phyloP scores from a whole-genome alignment of 108 stramenopile genomes.

The Craspedostauros australis region DNA sequence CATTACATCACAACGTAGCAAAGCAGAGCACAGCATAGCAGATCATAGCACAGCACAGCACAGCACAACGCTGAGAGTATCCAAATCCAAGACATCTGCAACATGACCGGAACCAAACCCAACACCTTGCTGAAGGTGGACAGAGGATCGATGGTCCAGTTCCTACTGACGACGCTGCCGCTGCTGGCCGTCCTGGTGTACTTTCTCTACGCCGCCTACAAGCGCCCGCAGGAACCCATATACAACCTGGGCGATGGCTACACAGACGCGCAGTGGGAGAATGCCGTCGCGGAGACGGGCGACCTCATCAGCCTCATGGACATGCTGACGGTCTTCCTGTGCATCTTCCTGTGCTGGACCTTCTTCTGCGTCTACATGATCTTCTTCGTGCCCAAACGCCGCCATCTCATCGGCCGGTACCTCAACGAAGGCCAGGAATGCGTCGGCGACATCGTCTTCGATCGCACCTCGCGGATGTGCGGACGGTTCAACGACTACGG shows the following conservation, averaged over 20 bases:
- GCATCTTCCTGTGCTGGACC: constrained; percentile 33
- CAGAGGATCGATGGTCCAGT: constrained; percentile 43
- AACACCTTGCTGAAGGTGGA: no score
- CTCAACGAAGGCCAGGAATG: constrained; percentile 32
- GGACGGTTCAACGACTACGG: constrained; percentile 37
- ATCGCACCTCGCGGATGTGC: constrained; percentile 5
- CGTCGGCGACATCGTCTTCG: constrained; percentile 29
- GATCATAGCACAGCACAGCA: no score
- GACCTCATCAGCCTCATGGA: constrained; percentile 41
- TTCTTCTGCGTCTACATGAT: constrained; percentile 38
- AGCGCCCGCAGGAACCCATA: constrained; percentile 24
- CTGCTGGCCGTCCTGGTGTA: constrained; percentile 51
- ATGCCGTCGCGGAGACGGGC: constrained; percentile 5
- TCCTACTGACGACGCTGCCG: constrained; percentile 48
- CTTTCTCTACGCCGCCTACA: constrained; percentile 45
- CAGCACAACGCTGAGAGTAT: no score
- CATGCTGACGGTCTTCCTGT: constrained; percentile 42
- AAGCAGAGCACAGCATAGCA: no score
- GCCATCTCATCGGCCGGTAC: constrained; percentile 44
- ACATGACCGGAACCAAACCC: no score
- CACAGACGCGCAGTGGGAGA: constrained; percentile 16
- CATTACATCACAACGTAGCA: no score
- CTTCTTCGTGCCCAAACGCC: constrained; percentile 52
- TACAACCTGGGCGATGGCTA: constrained; percentile 22
- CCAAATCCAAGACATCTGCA: no score